Conservation (phyloP, 2,329 filamentous ascomycete genomes). For the Diaporthe sp. region DNA sequence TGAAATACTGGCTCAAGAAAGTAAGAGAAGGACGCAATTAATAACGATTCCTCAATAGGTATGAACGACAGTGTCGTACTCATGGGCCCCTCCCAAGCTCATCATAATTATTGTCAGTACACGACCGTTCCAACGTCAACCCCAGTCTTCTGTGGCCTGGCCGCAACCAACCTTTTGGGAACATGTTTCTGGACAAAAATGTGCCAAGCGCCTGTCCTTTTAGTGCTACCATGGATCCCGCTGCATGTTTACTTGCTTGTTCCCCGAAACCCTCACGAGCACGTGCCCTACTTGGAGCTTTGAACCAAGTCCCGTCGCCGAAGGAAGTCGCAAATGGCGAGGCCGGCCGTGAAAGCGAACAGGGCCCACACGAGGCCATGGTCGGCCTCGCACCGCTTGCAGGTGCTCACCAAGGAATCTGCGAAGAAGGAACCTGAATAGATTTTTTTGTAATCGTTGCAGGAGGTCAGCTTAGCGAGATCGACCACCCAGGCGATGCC, state of each 20-base stretch:
- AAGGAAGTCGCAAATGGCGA: not conserved
- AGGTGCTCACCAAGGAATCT: not conserved
- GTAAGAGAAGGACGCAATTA: not conserved
- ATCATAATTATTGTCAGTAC: not conserved
- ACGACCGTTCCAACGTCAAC: not conserved
- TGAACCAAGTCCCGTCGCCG: not conserved
- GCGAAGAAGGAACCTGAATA: rapidly evolving
- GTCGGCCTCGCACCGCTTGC: not conserved
- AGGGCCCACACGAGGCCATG: not conserved
- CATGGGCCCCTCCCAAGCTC: not conserved
- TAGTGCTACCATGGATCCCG: not conserved
- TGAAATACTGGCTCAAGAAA: not conserved
- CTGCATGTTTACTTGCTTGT: no score
- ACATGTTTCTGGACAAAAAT: not conserved
- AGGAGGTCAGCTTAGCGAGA: not conserved
- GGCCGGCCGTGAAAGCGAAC: not conserved
- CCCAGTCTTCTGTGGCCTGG: not conserved
- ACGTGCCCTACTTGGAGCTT: not conserved
- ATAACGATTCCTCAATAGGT: not conserved
- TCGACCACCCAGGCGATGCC: not conserved
- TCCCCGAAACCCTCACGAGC: rapidly evolving
- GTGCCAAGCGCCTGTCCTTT: not conserved
- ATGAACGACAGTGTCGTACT: not conserved
- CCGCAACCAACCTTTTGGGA: not conserved
- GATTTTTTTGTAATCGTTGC: not conserved